These are phyloP conservation scores for Lolium rigidum DNA, from an alignment of 176 grass and related monocot genomes.

Conservation along the genomic window DNA sequence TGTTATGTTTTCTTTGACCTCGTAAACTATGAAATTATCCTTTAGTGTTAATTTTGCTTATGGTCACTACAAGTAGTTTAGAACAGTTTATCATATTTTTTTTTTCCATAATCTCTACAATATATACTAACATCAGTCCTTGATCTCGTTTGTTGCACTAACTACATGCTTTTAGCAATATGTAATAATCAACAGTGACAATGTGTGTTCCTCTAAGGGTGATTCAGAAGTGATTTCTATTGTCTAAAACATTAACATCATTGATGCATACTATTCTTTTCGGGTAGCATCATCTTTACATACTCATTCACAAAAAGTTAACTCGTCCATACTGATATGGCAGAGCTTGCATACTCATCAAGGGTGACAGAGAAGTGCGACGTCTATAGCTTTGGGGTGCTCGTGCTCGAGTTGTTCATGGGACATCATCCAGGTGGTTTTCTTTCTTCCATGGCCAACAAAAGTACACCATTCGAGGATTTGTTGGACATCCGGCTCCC, in stretches of 20 bases:
- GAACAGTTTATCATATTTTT: not conserved
- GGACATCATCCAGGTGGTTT: slow-evolving; percentile 13
- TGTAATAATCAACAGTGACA: not conserved
- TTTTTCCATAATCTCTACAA: not conserved
- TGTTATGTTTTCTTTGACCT: not conserved
- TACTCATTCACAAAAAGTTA: not conserved
- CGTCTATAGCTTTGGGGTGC: slow-evolving; percentile 6
- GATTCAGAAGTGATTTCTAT: not conserved
- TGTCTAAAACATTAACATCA: not conserved
- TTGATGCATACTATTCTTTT: not conserved
- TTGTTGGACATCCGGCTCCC: slow-evolving; percentile 34
- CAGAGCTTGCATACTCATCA: slow-evolving; percentile 22
- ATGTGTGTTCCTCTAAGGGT: not conserved
- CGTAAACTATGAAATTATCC: not conserved
- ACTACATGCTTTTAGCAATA: not conserved
- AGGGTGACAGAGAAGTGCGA: slow-evolving; percentile 23
- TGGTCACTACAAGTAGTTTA: not conserved
- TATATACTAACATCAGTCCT: not conserved
- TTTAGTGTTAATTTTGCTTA: not conserved
- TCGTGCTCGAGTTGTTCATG: not conserved
- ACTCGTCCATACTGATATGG: not conserved
- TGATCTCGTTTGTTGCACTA: not conserved
- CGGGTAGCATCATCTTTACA: not conserved
- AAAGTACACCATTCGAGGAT: not conserved
- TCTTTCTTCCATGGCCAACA: slow-evolving; percentile 10